Evolutionary conservation across 2,329 filamentous ascomycete species (phyloP).

Genomic region (Sporothrix humicola): DNA sequence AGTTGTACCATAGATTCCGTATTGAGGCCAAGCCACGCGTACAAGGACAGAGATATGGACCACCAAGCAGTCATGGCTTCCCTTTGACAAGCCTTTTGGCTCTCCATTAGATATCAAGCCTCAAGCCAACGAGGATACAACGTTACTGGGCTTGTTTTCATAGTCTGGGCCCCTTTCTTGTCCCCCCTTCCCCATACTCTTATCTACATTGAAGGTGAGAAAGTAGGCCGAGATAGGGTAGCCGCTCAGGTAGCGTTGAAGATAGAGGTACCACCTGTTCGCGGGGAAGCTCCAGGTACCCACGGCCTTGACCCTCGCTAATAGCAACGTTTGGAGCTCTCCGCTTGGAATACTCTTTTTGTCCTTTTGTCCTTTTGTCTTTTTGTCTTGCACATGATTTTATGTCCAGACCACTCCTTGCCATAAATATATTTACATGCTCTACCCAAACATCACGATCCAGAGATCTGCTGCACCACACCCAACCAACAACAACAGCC

Average conservation of each 20-base stretch:
- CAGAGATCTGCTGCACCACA: rapidly evolving
- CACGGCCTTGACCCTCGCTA: neutral
- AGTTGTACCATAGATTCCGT: neutral
- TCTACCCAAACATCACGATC: neutral
- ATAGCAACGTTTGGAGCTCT: neutral
- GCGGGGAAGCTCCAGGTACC: neutral
- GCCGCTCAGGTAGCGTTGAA: neutral
- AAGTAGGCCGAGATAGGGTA: neutral
- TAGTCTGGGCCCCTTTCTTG: too few species aligned
- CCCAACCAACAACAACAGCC: neutral
- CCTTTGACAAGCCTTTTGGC: neutral
- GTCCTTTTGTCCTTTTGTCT: too few species aligned
- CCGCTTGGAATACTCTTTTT: constrained; percentile 1
- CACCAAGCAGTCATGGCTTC: neutral
- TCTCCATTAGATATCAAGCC: too few species aligned
- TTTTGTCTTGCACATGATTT: neutral
- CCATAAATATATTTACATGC: neutral
- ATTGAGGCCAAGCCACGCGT: neutral
- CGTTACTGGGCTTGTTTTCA: constrained; percentile 13
- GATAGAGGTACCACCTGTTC: neutral
- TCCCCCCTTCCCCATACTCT: neutral
- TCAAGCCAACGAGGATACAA: neutral
- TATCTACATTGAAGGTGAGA: neutral
- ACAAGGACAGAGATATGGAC: neutral
- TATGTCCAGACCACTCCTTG: neutral